Evolutionary conservation across 192 early-diverging fungal genomes (phyloP).

Genomic region (Linnemannia elongata): DNA sequence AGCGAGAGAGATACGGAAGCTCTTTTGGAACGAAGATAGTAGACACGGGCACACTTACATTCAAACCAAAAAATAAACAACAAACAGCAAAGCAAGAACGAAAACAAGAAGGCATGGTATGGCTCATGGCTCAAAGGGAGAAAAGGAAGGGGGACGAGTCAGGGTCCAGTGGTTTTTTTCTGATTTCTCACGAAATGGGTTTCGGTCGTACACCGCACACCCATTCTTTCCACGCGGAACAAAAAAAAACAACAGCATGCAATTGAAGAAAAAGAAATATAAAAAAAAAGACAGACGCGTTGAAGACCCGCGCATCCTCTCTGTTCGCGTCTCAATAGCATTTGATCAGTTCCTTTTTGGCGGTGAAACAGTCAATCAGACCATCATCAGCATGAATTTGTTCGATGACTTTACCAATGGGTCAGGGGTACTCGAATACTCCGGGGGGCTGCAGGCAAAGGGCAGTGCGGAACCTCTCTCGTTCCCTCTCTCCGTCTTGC

Average conservation of each 20-base stretch:
- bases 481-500: too few species aligned
- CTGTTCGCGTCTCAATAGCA: neutral
- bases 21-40: neutral
- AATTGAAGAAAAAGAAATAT: neutral
- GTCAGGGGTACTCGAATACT: too few species aligned
- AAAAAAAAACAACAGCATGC: neutral
- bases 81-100: neutral
- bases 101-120: neutral
- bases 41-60: neutral
- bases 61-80: neutral
- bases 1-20: neutral
- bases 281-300: too few species aligned
- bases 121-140: neutral
- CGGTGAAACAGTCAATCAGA: neutral
- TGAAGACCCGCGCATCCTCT: neutral
- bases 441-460: too few species aligned
- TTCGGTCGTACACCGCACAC: neutral
- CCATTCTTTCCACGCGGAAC: neutral
- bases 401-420: too few species aligned
- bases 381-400: too few species aligned
- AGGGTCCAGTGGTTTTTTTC: neutral
- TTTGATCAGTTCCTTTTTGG: neutral
- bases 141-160: neutral
- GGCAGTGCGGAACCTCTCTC: too few species aligned
- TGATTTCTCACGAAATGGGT: neutral